These are phyloP conservation scores for Vicia sativa DNA, from an alignment of 306 rosid genomes.

Conservation along the genomic window DNA sequence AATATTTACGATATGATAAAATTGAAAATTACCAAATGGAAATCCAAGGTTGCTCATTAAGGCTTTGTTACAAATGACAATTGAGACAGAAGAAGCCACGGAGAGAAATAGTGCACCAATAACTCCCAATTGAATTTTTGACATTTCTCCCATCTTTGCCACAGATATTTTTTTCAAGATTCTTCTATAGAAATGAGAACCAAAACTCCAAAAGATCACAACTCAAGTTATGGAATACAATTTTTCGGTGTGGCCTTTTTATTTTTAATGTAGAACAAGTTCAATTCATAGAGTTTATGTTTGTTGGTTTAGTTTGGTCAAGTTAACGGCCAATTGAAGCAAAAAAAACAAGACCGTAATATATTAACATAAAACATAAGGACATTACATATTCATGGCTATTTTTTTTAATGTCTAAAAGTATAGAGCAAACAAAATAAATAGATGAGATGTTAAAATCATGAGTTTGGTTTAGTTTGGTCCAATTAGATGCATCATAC, in stretches of 20 bases:
- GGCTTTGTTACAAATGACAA: conserved; percentile 98
- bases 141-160: conserved; percentile 87
- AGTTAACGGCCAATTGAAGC: conserved; percentile 49
- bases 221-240: conserved; percentile 34
- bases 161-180: conserved; percentile 18
- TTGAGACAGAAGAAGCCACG: conserved; percentile 96
- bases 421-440: not conserved
- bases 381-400: not conserved
- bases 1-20: too few relatives aligned
- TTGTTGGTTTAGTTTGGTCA: conserved; percentile 17
- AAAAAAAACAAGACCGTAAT: conserved; percentile 23
- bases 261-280: conserved; percentile 44
- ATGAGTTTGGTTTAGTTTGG: conserved; percentile 43
- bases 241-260: conserved; percentile 46
- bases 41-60: conserved; percentile 99
- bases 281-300: conserved; percentile 32
- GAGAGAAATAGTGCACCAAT: conserved; percentile 93
- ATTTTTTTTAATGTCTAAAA: conserved; percentile 11
- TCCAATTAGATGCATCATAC: conserved; percentile 24
- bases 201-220: conserved; percentile 35
- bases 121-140: conserved; percentile 79
- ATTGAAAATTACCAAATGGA: conserved; percentile 69
- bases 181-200: conserved; percentile 13
- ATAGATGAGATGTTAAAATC: conserved; percentile 39
- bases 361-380: conserved; percentile 15